These are phyloP conservation scores for Gaertneriomyces semiglobifer DNA, from an alignment of 192 early-diverging fungal genomes.

Conservation along the genomic window DNA sequence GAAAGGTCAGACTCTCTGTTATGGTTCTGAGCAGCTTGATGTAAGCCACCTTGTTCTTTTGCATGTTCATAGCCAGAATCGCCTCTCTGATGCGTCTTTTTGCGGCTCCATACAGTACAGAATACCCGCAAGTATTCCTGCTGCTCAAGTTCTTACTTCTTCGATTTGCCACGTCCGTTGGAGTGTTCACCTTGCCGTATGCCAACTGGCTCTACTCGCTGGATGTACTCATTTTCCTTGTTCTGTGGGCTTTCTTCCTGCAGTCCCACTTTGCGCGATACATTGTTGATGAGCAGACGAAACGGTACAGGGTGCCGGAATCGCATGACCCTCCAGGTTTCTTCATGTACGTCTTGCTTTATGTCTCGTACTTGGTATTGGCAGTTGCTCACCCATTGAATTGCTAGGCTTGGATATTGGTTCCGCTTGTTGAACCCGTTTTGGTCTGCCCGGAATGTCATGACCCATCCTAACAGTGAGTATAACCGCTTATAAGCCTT, in stretches of 20 bases:
- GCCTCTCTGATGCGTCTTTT: not conserved
- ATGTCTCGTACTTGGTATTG: not conserved
- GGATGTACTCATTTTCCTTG: constrained; percentile 27
- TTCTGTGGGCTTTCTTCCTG: constrained; percentile 35
- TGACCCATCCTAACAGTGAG: constrained; percentile 32
- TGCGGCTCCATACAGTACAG: not conserved
- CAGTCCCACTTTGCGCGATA: constrained; percentile 35
- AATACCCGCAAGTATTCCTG: constrained; percentile 26
- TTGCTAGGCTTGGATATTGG: constrained; percentile 27
- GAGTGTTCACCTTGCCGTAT: constrained; percentile 10
- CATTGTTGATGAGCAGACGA: constrained; percentile 32
- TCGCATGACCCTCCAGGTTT: constrained; percentile 36
- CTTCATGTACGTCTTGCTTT: constrained; percentile 22
- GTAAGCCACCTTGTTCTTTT: constrained; percentile 10
- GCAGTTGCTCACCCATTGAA: not conserved
- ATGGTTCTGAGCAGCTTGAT: constrained; percentile 14
- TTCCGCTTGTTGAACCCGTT: constrained; percentile 40
- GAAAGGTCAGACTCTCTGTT: constrained; percentile 10
- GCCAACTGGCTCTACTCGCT: constrained; percentile 25
- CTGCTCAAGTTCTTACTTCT: constrained; percentile 18
- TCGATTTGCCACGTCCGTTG: constrained; percentile 9
- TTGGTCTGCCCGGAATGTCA: constrained; percentile 28
- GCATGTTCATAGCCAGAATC: not conserved
- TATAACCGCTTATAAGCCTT: not conserved
- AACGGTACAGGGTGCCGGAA: constrained; percentile 24